phyloP scores from a whole-genome alignment of 495 filamentous ascomycete species.

The Viridothelium virens region DNA sequence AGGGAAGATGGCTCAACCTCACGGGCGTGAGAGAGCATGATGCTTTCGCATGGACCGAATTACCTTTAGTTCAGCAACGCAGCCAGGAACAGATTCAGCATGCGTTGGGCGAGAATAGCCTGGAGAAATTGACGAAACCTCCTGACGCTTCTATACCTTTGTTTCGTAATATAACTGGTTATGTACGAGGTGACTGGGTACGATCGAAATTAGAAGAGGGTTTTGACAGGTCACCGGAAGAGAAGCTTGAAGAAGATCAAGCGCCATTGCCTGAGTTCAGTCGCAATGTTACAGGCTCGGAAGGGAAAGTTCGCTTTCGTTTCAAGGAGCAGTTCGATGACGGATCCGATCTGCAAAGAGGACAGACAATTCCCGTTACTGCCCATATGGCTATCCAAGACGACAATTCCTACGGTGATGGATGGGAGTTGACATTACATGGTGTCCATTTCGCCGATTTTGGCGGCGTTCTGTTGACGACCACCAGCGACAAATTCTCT shows the following conservation, averaged over 20 bases:
- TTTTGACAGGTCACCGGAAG: background rate
- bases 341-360: conserved; percentile 32
- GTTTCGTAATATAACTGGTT: conserved; percentile 77
- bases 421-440: conserved; percentile 65
- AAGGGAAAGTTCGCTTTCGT: conserved; percentile 25
- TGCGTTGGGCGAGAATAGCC: conserved; percentile 34
- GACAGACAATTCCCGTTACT: conserved; percentile 35
- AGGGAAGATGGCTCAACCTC: conserved; percentile 58
- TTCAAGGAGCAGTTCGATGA: conserved; percentile 23
- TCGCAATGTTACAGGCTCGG: conserved; percentile 33
- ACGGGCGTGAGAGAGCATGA: conserved; percentile 67
- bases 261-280: conserved; percentile 43
- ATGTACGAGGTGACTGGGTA: conserved; percentile 68
- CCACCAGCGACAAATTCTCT: conserved; percentile 84
- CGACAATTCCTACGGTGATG: conserved; percentile 55
- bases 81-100: conserved; percentile 45
- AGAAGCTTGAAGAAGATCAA: conserved; percentile 29
- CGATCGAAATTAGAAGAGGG: conserved; percentile 36
- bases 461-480: conserved; percentile 71
- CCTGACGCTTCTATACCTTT: conserved; percentile 32
- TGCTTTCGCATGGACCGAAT: conserved; percentile 63
- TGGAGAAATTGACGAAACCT: conserved; percentile 17
- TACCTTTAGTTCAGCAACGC: conserved; percentile 49
- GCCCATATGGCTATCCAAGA: conserved; percentile 65
- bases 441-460: conserved; percentile 75